A percentile compares a stretch with the other conserved stretches of the same genome.
These are phyloP conservation scores for Penicillium sp. DNA, from an alignment of 2,329 filamentous ascomycete species.

Conservation along the genomic window DNA sequence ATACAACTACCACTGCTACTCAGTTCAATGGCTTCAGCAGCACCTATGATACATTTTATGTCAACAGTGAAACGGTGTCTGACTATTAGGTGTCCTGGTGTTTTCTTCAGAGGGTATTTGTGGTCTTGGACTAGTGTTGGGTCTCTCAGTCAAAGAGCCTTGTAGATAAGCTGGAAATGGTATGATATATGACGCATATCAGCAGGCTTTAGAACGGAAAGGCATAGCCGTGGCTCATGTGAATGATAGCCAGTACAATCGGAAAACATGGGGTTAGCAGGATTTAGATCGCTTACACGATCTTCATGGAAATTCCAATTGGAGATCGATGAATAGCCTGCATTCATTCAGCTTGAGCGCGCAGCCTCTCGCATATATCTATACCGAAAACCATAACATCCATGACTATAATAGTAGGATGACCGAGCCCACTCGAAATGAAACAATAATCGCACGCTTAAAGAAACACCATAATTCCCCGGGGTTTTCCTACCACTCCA, in stretches of 20 bases:
- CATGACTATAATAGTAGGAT: conserved; percentile 8
- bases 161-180: neutral
- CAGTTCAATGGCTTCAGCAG: conserved; percentile 26
- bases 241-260: neutral
- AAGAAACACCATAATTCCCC: conserved; percentile 2
- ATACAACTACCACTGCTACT: conserved; percentile 15
- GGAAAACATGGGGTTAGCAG: neutral
- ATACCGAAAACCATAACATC: conserved; percentile 3
- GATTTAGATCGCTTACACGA: neutral
- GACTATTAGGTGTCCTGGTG: neutral
- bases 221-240: neutral
- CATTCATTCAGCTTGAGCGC: conserved; percentile 12
- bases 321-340: conserved; percentile 9
- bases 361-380: conserved; percentile 8
- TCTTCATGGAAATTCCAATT: neutral
- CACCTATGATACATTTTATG: conserved; percentile 15
- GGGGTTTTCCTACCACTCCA: neutral
- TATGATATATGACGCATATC: neutral
- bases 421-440: neutral
- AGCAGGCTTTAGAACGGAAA: neutral
- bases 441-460: conserved; percentile 1
- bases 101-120: neutral
- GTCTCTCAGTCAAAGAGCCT: neutral
- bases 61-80: conserved; percentile 25
- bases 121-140: neutral